Conservation (phyloP, 2,329 filamentous ascomycete genomes). For the Zelopaecilomyces penicillatus region DNA sequence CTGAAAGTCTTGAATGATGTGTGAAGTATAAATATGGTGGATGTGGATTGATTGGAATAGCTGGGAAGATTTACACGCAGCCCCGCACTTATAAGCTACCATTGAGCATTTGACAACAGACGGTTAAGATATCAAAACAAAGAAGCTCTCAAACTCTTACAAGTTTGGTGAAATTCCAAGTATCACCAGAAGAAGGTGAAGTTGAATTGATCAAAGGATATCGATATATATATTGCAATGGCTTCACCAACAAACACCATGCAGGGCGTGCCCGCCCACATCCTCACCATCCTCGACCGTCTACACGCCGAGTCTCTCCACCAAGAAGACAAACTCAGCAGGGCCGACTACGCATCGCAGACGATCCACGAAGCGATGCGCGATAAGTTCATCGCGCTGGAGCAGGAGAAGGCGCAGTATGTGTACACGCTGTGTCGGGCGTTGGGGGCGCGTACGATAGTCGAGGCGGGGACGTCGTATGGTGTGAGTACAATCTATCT, state of each 20-base stretch:
- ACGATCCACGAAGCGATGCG: constrained; percentile 31
- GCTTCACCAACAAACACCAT: constrained; percentile 3
- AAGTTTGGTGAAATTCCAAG: too few relatives aligned
- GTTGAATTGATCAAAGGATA: too few relatives aligned
- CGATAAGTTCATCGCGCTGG: constrained; percentile 53
- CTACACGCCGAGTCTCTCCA: constrained; percentile 10
- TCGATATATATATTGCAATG: too few relatives aligned
- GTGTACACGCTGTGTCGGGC: constrained; percentile 46
- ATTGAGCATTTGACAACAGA: too few relatives aligned
- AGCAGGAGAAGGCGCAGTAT: constrained; percentile 49
- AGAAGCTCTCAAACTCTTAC: too few relatives aligned
- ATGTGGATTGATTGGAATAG: too few relatives aligned
- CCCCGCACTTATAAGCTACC: too few relatives aligned
- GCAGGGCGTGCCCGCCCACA: constrained; percentile 5
- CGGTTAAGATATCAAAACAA: too few relatives aligned
- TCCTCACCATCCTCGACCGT: constrained; percentile 8
- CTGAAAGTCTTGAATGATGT: too few relatives aligned
- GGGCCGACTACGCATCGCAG: constrained; percentile 1
- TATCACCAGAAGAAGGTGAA: too few relatives aligned
- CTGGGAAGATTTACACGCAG: too few relatives aligned
- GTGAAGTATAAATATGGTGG: too few relatives aligned
- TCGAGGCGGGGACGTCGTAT: constrained; percentile 55
- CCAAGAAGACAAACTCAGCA: constrained; percentile 8
- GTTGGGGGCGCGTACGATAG: constrained; percentile 41
- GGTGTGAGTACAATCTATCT: constrained; percentile 58